Base-by-base conservation (phyloP, 352 stramenopile species). In the Globisporangium cystogenes region DNA sequence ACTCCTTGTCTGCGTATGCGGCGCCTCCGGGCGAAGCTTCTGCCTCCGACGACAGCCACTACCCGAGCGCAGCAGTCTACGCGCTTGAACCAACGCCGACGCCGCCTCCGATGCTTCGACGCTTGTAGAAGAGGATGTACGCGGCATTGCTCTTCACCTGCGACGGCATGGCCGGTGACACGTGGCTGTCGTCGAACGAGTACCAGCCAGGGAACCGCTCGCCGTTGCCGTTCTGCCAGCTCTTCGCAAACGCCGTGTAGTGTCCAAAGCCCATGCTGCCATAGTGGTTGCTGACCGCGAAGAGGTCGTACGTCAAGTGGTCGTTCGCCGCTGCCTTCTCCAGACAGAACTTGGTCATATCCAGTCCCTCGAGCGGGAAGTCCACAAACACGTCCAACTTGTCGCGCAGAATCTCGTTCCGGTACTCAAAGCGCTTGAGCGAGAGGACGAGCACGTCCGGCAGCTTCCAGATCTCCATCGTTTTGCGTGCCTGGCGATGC, bases 121-220 rank as follows among this genome's bases (percentile, higher is more conserved):
- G 80, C 68, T 93, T 92, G 67, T 96, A 96, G 55, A 93, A 96
- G 33, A 96, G 66, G 59, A 95, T 90, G 71, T 96, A 96, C 23
- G 86, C 86, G 15, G 78, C 79, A 40, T 87, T 90, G 27, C 69
- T 81, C 64, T 91, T 86, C 51, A 93, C 76, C 27, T 85, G 73
- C n/a, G 51, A 55, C 5, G 67, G 51, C 64, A 74, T 74, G 4
- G 67, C 77, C 23, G 73, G 68, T 24, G 76, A 73, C 57, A 92
- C 81, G 23, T 81, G 59, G 55, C 81, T 89, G 58, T 95, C 86
- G 53, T 95, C 86, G 55, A 93, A 95, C 18, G 71, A 83, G 64
- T 87, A 94, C 83, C 86, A 95, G 23, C 76, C 67, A 21, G 76
- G 72, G 60, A 74, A 85, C 49, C 72, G 65, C 49, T 85, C 73